Evolutionary conservation across 495 filamentous ascomycete species (phyloP).

Genomic region (Rostrohypoxylon terebratum): DNA sequence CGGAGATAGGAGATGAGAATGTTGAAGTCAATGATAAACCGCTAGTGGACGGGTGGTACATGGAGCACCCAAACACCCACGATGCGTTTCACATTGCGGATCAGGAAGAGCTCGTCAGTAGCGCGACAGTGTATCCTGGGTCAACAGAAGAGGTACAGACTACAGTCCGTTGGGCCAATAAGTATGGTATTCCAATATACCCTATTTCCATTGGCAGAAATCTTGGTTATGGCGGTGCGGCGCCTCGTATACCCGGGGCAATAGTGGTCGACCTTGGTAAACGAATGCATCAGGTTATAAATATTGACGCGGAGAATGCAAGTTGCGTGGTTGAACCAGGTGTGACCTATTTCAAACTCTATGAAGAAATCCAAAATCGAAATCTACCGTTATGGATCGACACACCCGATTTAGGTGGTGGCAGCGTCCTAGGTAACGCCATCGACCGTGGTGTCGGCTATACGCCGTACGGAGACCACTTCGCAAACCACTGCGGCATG

Average conservation of each 20-base stretch:
- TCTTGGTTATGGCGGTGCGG: slow-evolving; percentile 68
- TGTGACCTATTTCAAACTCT: slow-evolving; percentile 66
- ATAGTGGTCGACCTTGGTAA: slow-evolving; percentile 66
- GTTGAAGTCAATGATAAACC: slow-evolving; percentile 59
- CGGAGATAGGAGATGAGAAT: slow-evolving; percentile 50
- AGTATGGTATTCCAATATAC: slow-evolving; percentile 64
- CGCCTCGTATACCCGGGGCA: slow-evolving; percentile 64
- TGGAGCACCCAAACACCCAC: slow-evolving; percentile 62
- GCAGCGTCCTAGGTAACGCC: slow-evolving; percentile 67
- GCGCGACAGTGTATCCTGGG: slow-evolving; percentile 57
- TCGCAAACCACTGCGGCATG: slow-evolving; percentile 65
- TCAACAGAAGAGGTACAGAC: slow-evolving; percentile 60
- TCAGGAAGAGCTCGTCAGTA: slow-evolving; percentile 59
- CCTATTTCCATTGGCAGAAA: slow-evolving; percentile 68
- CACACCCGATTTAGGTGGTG: slow-evolving; percentile 68
- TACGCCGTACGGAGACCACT: slow-evolving; percentile 65
- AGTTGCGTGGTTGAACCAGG: slow-evolving; percentile 69
- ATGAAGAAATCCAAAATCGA: slow-evolving; percentile 62
- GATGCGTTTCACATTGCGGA: slow-evolving; percentile 59
- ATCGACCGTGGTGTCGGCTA: slow-evolving; percentile 70
- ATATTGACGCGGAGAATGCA: slow-evolving; percentile 65
- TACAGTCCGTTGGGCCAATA: slow-evolving; percentile 61
- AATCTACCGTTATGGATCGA: slow-evolving; percentile 64
- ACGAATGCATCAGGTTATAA: slow-evolving; percentile 66
- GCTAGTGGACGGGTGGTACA: slow-evolving; percentile 60